Evolutionary conservation across 495 filamentous ascomycete species (phyloP).

Genomic region (Hypomontagnella monticulosa): DNA sequence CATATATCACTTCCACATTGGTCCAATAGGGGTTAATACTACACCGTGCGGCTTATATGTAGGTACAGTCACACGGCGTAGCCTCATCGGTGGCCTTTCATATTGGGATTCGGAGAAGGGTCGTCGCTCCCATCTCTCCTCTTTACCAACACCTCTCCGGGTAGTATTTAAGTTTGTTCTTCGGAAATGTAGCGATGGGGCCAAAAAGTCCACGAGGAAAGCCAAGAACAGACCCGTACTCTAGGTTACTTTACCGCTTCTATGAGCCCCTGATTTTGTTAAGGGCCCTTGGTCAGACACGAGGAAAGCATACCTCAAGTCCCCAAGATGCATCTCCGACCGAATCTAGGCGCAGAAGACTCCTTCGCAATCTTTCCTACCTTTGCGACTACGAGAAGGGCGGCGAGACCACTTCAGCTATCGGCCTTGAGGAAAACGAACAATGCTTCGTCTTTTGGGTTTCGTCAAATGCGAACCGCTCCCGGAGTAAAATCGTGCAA

Average conservation of each 20-base stretch:
- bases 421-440: constrained; percentile 45
- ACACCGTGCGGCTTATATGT: no score
- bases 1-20: no score
- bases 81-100: no score
- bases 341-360: constrained; percentile 16
- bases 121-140: no score
- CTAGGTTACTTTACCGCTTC: constrained; percentile 41
- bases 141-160: no score
- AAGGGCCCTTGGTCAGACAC: constrained; percentile 42
- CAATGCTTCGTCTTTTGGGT: constrained; percentile 45
- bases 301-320: constrained; percentile 37
- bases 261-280: constrained; percentile 49
- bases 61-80: no score
- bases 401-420: constrained; percentile 44
- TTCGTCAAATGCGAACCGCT: constrained; percentile 38
- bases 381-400: constrained; percentile 51
- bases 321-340: constrained; percentile 7
- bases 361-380: constrained; percentile 48
- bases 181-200: not conserved
- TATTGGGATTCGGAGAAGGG: no score
- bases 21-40: no score
- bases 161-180: no score
- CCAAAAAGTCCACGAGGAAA: not conserved
- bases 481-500: constrained; percentile 1
- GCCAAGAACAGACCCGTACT: constrained; percentile 18